phyloP scores from a whole-genome alignment of 805 yeast genomes.

The Saturnispora hagleri region DNA sequence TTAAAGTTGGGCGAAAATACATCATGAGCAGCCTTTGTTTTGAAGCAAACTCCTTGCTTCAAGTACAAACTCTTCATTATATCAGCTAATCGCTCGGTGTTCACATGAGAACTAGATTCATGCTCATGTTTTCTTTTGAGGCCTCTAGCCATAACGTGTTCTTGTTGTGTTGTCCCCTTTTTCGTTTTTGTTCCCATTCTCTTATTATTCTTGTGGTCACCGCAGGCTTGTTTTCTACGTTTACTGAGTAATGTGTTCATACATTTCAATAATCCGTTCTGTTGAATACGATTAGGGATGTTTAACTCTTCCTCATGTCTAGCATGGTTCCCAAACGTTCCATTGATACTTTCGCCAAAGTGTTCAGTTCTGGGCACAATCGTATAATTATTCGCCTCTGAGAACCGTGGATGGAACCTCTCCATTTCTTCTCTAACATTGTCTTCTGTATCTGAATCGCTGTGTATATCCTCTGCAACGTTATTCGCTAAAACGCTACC shows the following conservation, averaged over 20 bases:
- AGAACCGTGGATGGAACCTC: neutral
- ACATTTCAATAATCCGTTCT: neutral
- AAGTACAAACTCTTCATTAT: conserved; percentile 5
- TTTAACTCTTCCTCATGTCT: conserved; percentile 2
- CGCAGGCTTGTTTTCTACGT: neutral
- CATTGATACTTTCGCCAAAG: neutral
- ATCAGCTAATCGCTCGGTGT: neutral
- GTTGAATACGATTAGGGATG: neutral
- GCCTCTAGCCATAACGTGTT: neutral
- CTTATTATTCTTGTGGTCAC: neutral
- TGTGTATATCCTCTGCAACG: neutral
- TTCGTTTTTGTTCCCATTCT: neutral
- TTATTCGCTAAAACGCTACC: neutral
- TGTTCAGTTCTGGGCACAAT: conserved; percentile 4
- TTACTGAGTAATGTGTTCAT: neutral
- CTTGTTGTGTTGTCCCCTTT: neutral
- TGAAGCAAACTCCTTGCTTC: conserved; percentile 3
- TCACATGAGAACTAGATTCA: neutral
- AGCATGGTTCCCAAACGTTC: neutral
- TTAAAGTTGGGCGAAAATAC: conserved; percentile 4
- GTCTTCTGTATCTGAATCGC: neutral
- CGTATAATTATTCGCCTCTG: neutral
- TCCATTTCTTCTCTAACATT: neutral
- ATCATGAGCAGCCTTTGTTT: neutral
- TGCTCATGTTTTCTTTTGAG: conserved; percentile 1